Evolutionary conservation across 768 basidiomycete species (phyloP).

Genomic region (Collybia nuda): DNA sequence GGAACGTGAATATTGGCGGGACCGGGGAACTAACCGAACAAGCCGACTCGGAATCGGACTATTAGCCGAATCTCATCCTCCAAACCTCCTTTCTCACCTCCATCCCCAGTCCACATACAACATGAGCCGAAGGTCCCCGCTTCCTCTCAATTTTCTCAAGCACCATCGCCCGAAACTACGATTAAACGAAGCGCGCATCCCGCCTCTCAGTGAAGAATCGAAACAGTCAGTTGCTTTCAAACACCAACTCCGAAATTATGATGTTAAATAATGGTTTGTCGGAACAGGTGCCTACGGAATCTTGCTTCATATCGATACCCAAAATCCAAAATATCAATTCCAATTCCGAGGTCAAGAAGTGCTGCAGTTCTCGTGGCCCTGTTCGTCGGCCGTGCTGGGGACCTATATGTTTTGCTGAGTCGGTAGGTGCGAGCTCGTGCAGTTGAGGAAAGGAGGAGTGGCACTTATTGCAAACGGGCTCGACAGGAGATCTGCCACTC

Average conservation of each 20-base stretch:
- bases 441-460: not conserved
- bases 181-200: slow-evolving; percentile 39
- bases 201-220: slow-evolving; percentile 50
- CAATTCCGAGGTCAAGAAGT: slow-evolving; percentile 55
- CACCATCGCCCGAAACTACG: slow-evolving; percentile 48
- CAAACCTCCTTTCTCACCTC: not conserved
- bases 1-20: too few species aligned
- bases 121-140: slow-evolving; percentile 18
- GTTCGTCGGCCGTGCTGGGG: slow-evolving; percentile 82
- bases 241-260: not conserved
- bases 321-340: slow-evolving; percentile 26
- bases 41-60: too few species aligned
- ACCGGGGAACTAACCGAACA: too few species aligned
- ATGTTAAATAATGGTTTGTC: not conserved
- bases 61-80: too few species aligned
- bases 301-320: slow-evolving; percentile 48
- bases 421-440: slow-evolving; percentile 46
- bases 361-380: slow-evolving; percentile 83
- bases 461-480: not conserved
- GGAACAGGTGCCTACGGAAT: slow-evolving; percentile 54
- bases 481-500: slow-evolving; percentile 65
- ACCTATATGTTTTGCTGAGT: slow-evolving; percentile 84
- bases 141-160: slow-evolving; percentile 38
- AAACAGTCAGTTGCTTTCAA: slow-evolving; percentile 35
- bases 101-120: not conserved